A percentile compares a stretch with the other conserved stretches of the same genome.
Conservation (phyloP, 495 filamentous ascomycete genomes). For the Cercophora scortea region DNA sequence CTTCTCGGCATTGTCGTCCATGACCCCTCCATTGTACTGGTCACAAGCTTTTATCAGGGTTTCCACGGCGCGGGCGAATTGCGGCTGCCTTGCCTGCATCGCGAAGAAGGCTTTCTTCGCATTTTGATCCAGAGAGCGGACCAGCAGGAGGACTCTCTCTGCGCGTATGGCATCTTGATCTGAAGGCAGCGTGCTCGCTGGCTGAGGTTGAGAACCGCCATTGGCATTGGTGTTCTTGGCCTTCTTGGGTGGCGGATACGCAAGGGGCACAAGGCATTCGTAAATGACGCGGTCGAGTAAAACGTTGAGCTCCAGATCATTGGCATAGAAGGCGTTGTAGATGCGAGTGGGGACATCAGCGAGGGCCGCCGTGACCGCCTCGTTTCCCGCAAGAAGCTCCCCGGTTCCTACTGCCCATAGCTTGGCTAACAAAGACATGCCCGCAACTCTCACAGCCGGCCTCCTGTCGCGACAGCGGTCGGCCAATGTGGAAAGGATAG, state of each 20-base stretch:
- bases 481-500: slow-evolving; percentile 68
- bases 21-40: slow-evolving; percentile 78
- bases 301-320: slow-evolving; percentile 78
- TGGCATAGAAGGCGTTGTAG: slow-evolving; percentile 82
- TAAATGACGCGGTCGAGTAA: slow-evolving; percentile 79
- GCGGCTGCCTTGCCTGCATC: slow-evolving; percentile 67
- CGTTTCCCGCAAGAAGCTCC: slow-evolving; percentile 77
- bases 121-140: slow-evolving; percentile 67
- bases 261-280: slow-evolving; percentile 76
- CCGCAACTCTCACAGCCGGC: slow-evolving; percentile 71
- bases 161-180: slow-evolving; percentile 81
- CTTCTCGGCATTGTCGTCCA: slow-evolving; percentile 61
- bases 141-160: slow-evolving; percentile 73
- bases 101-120: slow-evolving; percentile 84
- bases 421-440: slow-evolving; percentile 71
- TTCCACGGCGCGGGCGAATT: slow-evolving; percentile 60
- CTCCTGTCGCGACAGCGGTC: slow-evolving; percentile 86
- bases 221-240: slow-evolving; percentile 41
- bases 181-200: slow-evolving; percentile 36
- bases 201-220: slow-evolving; percentile 48
- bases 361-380: slow-evolving; percentile 61
- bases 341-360: slow-evolving; percentile 78
- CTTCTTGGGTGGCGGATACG: slow-evolving; percentile 68
- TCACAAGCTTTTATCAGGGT: slow-evolving; percentile 73
- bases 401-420: slow-evolving; percentile 89